Conservation (phyloP, 1,139 yeast species). For the Scheffersomyces stambukii region DNA sequence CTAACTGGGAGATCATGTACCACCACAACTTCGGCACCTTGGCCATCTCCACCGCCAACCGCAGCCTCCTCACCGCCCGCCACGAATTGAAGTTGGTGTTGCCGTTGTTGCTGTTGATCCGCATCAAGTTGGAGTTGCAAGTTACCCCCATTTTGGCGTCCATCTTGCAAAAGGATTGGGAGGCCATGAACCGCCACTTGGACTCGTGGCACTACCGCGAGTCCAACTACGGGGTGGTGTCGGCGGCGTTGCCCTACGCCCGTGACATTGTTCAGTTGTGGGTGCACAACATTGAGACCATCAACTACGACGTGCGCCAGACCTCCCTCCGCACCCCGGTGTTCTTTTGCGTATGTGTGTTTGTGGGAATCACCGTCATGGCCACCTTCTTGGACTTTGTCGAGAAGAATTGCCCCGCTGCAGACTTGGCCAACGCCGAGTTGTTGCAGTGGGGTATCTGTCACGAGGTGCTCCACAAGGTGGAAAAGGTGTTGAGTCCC, state of each 20-base stretch:
- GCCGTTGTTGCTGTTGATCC: constrained; percentile 61
- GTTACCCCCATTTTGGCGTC: constrained; percentile 53
- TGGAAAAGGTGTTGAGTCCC: constrained; percentile 45
- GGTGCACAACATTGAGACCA: constrained; percentile 63
- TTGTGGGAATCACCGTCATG: constrained; percentile 54
- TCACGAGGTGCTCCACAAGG: constrained; percentile 48
- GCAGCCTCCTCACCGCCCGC: constrained; percentile 44
- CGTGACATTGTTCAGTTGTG: constrained; percentile 61
- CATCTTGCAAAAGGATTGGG: constrained; percentile 64
- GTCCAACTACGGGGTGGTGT: constrained; percentile 52
- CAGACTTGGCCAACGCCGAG: constrained; percentile 37
- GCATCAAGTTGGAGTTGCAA: constrained; percentile 56
- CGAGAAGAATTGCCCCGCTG: constrained; percentile 32
- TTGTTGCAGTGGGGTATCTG: constrained; percentile 49
- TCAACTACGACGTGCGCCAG: constrained; percentile 53
- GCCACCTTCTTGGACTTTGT: constrained; percentile 57
- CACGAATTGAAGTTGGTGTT: constrained; percentile 60
- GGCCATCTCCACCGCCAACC: constrained; percentile 48
- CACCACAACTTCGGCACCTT: constrained; percentile 59
- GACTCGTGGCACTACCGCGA: constrained; percentile 26
- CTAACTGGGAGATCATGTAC: constrained; percentile 63
- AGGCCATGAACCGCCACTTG: constrained; percentile 52
- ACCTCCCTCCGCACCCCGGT: constrained; percentile 71
- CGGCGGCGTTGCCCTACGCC: constrained; percentile 55
- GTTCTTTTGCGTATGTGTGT: constrained; percentile 64